These are phyloP conservation scores for Lyophyllum shimeji DNA, from an alignment of 768 basidiomycete genomes.

Conservation along the genomic window DNA sequence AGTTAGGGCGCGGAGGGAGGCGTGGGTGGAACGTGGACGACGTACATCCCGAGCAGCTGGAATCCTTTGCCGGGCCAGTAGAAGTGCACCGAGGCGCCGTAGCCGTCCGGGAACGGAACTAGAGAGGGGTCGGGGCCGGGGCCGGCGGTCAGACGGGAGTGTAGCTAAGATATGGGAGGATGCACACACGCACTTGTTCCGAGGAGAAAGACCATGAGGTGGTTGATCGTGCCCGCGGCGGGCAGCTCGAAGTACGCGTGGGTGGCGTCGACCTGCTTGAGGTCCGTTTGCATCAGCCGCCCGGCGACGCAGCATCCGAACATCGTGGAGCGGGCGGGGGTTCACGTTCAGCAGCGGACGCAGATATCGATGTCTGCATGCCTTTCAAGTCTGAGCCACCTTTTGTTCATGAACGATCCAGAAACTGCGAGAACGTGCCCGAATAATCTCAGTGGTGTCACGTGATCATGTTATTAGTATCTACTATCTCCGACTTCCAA, in stretches of 20 bases:
- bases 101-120: conserved; percentile 84
- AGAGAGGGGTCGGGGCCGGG: conserved; percentile 4
- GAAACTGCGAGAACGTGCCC: too few species aligned
- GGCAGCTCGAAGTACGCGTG: conserved; percentile 80
- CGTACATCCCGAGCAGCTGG: conserved; percentile 82
- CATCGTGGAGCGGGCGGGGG: conserved; percentile 42
- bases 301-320: conserved; percentile 82
- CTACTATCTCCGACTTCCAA: too few species aligned
- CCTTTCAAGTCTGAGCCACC: too few species aligned
- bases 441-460: too few species aligned
- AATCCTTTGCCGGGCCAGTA: conserved; percentile 87
- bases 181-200: conserved; percentile 69
- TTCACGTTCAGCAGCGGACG: too few species aligned
- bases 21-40: too few species aligned
- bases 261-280: conserved; percentile 80
- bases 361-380: neutral
- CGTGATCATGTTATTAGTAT: too few species aligned
- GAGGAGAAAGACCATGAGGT: conserved; percentile 81
- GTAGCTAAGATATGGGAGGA: neutral
- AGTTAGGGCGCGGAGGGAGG: neutral
- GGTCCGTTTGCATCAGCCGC: conserved; percentile 74
- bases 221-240: conserved; percentile 73
- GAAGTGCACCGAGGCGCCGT: conserved; percentile 82
- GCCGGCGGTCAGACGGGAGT: neutral
- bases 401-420: too few species aligned